A percentile compares a stretch with the other conserved stretches of the same genome.
Conservation (phyloP, 805 yeast genomes). For the Barnettozyma californica region DNA sequence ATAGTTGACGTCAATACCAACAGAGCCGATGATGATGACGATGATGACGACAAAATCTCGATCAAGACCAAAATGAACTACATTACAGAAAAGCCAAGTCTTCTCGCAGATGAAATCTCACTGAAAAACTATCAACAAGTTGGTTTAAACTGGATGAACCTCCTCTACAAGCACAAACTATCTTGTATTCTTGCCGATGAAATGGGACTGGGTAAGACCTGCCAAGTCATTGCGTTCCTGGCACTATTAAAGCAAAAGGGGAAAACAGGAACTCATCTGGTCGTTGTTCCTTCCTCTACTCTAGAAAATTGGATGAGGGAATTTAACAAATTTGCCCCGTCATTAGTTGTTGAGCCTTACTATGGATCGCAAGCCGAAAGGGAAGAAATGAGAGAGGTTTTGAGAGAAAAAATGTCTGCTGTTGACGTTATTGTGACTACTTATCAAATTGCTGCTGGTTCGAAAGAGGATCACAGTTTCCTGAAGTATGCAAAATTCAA, state of each 20-base stretch:
- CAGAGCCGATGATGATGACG: slow-evolving; percentile 23
- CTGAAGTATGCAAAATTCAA: slow-evolving; percentile 72
- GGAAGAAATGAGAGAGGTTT: slow-evolving; percentile 70
- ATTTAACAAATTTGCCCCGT: slow-evolving; percentile 83
- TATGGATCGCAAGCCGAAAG: slow-evolving; percentile 87
- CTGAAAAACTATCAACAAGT: slow-evolving; percentile 91
- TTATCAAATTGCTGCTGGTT: slow-evolving; percentile 85
- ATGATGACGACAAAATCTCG: slow-evolving; percentile 28
- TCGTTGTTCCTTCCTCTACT: slow-evolving; percentile 95
- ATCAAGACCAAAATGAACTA: slow-evolving; percentile 30
- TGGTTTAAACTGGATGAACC: slow-evolving; percentile 90
- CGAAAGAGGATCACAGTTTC: slow-evolving; percentile 75
- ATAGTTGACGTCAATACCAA: slow-evolving; percentile 45
- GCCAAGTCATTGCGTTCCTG: slow-evolving; percentile 90
- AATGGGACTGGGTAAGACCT: slow-evolving; percentile 97
- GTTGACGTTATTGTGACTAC: slow-evolving; percentile 94
- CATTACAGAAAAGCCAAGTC: slow-evolving; percentile 66
- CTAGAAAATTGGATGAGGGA: slow-evolving; percentile 97
- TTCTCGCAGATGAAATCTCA: slow-evolving; percentile 56
- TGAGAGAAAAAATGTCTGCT: slow-evolving; percentile 44
- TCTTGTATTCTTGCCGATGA: slow-evolving; percentile 97
- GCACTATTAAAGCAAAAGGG: slow-evolving; percentile 73
- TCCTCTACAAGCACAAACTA: slow-evolving; percentile 69
- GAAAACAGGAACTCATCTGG: slow-evolving; percentile 78
- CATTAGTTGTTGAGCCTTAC: slow-evolving; percentile 79